Conservation (phyloP, 2,329 filamentous ascomycete species). For the Myriosclerotinia curreyana region DNA sequence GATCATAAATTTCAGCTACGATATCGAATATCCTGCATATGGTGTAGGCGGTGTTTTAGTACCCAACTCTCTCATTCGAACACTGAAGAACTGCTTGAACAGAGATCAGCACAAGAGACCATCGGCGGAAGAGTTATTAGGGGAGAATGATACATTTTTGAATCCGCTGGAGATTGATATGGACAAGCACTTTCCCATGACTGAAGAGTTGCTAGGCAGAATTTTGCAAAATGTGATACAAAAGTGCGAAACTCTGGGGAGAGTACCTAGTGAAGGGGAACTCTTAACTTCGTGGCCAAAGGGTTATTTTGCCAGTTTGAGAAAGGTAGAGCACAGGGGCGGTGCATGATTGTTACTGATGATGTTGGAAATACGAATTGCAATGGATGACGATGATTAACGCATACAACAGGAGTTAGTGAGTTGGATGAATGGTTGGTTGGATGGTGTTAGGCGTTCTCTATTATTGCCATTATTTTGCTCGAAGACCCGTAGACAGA, state of each 20-base stretch:
- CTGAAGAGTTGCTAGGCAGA: conserved; percentile 58
- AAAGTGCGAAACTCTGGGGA: conserved; percentile 50
- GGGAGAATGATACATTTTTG: conserved; percentile 59
- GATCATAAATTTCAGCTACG: conserved; percentile 75
- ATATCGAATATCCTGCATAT: conserved; percentile 67
- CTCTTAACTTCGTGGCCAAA: conserved; percentile 55
- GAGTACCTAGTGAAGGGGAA: conserved; percentile 58
- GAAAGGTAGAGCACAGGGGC: conserved; percentile 30
- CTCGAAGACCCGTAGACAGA: background rate
- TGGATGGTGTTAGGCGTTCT: conserved; percentile 8
- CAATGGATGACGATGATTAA: conserved; percentile 1
- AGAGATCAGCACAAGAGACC: conserved; percentile 61
- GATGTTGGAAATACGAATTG: conserved; percentile 9
- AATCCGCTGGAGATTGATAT: conserved; percentile 57
- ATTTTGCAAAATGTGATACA: conserved; percentile 62
- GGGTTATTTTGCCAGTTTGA: conserved; percentile 60
- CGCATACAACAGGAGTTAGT: background rate
- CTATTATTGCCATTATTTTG: background rate
- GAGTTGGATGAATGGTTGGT: background rate
- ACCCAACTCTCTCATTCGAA: conserved; percentile 56
- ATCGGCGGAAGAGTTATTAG: conserved; percentile 60
- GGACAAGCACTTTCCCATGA: conserved; percentile 53
- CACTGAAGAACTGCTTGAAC: conserved; percentile 60
- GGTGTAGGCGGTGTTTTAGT: conserved; percentile 65
- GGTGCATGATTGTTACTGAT: conserved; percentile 1